Conservation (phyloP, 805 yeast species). For the Barnettozyma pratensis region DNA sequence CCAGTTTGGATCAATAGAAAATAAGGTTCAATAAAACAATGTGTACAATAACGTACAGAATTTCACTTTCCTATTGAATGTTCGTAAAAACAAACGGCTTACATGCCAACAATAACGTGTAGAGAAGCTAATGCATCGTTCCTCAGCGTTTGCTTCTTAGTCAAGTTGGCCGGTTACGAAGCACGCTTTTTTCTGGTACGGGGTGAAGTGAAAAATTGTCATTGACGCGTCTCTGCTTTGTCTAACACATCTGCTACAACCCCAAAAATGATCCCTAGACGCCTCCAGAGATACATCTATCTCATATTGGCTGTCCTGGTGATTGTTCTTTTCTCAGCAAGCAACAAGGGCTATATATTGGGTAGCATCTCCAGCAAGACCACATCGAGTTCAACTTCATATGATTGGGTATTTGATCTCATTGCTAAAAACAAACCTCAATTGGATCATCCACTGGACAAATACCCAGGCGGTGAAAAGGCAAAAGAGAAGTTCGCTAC, state of each 20-base stretch:
- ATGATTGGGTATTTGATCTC: constrained; percentile 22
- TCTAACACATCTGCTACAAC: neutral
- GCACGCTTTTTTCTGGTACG: too few species aligned
- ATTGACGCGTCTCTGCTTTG: neutral
- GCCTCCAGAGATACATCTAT: constrained; percentile 3
- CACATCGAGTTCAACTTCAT: constrained; percentile 4
- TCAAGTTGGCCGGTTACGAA: too few species aligned
- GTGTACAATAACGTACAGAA: too few species aligned
- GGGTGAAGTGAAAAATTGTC: neutral
- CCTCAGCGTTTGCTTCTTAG: too few species aligned
- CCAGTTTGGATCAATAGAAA: constrained; percentile 21
- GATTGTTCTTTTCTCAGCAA: neutral
- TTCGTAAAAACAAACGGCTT: too few species aligned
- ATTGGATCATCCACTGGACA: constrained; percentile 34
- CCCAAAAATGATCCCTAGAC: neutral
- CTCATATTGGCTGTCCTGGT: neutral
- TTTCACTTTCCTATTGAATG: too few species aligned
- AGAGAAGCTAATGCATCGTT: too few species aligned
- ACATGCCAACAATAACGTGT: too few species aligned
- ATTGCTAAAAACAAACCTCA: constrained; percentile 32
- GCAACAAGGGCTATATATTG: neutral
- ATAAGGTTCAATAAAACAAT: neutral
- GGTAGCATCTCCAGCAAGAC: neutral
- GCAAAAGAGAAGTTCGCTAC: constrained; percentile 40
- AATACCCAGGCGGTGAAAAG: constrained; percentile 34